These are phyloP conservation scores for Yamadazyma triangularis DNA, from an alignment of 1,139 yeast species.

Conservation along the genomic window DNA sequence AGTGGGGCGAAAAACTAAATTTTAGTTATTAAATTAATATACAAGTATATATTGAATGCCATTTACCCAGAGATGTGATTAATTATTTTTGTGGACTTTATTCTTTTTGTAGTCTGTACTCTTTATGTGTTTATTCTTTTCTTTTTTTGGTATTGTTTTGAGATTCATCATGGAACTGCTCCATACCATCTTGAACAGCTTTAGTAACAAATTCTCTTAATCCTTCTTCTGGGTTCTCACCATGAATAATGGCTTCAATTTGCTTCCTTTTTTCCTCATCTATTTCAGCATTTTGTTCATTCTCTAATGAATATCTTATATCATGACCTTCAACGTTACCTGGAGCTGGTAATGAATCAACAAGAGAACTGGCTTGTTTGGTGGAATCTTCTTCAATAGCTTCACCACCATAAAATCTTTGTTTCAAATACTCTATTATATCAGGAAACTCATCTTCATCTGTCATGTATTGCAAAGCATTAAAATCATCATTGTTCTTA, in stretches of 20 bases:
- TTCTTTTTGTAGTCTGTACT: too few relatives aligned
- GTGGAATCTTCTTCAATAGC: slow-evolving; percentile 1
- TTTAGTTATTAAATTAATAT: too few relatives aligned
- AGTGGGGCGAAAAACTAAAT: too few relatives aligned
- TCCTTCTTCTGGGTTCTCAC: slow-evolving; percentile 77
- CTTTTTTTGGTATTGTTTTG: too few relatives aligned
- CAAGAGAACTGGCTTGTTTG: slow-evolving; percentile 7
- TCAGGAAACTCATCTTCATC: slow-evolving; percentile 89
- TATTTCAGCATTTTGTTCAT: slow-evolving; percentile 30
- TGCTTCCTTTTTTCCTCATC: slow-evolving; percentile 53
- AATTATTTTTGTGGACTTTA: too few relatives aligned
- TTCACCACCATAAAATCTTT: slow-evolving; percentile 29
- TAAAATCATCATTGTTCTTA: slow-evolving; percentile 69
- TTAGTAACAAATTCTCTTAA: slow-evolving; percentile 63
- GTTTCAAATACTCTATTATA: slow-evolving; percentile 56
- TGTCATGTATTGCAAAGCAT: slow-evolving; percentile 63
- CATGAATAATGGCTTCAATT: slow-evolving; percentile 65
- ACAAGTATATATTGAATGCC: too few relatives aligned
- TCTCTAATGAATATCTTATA: slow-evolving; percentile 54
- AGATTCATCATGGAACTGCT: neutral
- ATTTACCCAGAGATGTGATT: too few relatives aligned
- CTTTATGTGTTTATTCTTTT: too few relatives aligned
- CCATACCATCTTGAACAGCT: slow-evolving; percentile 51
- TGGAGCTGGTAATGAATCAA: slow-evolving; percentile 35
- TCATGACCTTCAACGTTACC: slow-evolving; percentile 48